These are phyloP conservation scores for Ceratocystis alfenasii DNA, from an alignment of 2,329 filamentous ascomycete species.

Conservation along the genomic window DNA sequence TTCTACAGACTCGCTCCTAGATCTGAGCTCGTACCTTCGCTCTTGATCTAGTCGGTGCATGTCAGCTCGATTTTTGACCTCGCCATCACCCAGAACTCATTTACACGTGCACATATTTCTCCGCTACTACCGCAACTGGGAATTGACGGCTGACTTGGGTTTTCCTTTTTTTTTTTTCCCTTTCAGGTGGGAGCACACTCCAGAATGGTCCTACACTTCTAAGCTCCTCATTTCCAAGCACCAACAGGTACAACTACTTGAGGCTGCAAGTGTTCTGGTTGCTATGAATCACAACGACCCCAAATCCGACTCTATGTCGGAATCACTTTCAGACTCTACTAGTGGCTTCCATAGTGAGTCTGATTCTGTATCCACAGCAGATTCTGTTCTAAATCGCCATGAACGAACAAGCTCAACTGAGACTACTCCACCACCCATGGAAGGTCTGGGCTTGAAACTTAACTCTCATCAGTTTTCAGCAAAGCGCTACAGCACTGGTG, in stretches of 20 bases:
- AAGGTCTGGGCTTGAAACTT: conserved; percentile 46
- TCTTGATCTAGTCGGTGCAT: not conserved
- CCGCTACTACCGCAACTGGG: conserved; percentile 26
- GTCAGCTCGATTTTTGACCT: not conserved
- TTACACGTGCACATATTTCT: not conserved
- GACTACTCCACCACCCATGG: conserved; percentile 73
- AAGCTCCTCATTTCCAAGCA: conserved; percentile 98
- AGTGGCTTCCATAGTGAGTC: conserved; percentile 64
- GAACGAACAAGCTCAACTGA: conserved; percentile 75
- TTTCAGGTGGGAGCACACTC: conserved; percentile 95
- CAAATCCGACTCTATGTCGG: conserved; percentile 38
- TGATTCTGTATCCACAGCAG: conserved; percentile 69
- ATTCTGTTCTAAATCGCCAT: conserved; percentile 67
- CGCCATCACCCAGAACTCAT: not conserved
- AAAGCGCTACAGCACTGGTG: conserved; percentile 49
- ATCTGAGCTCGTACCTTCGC: not conserved
- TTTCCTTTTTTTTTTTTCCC: conserved; percentile 30
- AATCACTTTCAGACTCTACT: conserved; percentile 52
- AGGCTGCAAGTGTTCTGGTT: conserved; percentile 91
- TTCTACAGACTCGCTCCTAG: not conserved
- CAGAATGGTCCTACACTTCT: conserved; percentile 92
- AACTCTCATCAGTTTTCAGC: conserved; percentile 37
- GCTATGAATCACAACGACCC: conserved; percentile 56
- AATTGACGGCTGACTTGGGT: conserved; percentile 29
- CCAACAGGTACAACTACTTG: conserved; percentile 93